Conservation (phyloP, 164 flowering plant species). For the Magnolia sinica region DNA sequence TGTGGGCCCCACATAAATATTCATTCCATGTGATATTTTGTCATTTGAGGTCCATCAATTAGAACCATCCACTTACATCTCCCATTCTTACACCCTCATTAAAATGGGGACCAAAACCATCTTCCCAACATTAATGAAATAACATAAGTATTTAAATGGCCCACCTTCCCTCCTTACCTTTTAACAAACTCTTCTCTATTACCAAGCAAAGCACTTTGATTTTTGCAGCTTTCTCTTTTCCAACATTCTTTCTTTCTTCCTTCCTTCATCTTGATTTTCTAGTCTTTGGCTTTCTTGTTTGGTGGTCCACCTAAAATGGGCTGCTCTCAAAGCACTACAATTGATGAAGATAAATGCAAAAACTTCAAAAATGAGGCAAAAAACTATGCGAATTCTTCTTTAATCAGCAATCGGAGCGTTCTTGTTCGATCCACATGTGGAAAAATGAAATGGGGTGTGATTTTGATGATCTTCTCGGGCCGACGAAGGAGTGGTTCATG, state of each 20-base stretch:
- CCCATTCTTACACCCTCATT: background rate
- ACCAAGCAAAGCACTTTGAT: slow-evolving; percentile 45
- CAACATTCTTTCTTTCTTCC: slow-evolving; percentile 14
- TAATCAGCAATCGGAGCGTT: background rate
- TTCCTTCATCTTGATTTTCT: slow-evolving; percentile 11
- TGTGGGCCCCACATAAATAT: background rate
- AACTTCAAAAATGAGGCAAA: background rate
- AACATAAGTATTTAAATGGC: background rate
- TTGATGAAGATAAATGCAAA: background rate
- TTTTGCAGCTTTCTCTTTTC: background rate
- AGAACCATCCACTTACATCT: background rate
- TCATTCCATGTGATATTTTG: background rate
- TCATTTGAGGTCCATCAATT: background rate
- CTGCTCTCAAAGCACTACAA: slow-evolving; percentile 1
- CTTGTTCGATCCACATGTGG: background rate
- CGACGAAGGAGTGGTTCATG: background rate
- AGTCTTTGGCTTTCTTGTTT: too few relatives aligned
- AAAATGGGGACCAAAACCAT: slow-evolving; percentile 10
- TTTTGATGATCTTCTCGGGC: background rate
- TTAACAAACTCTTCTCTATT: slow-evolving; percentile 16
- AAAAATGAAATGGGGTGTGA: slow-evolving; percentile 4
- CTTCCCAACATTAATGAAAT: slow-evolving; percentile 12
- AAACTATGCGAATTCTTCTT: background rate
- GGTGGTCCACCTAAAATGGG: slow-evolving; percentile 3
- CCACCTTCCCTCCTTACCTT: background rate